Percentiles rank a stretch among this genome's conserved stretches.
Conservation (phyloP, 208 protist genomes). For the Leishmania guyanensis region DNA sequence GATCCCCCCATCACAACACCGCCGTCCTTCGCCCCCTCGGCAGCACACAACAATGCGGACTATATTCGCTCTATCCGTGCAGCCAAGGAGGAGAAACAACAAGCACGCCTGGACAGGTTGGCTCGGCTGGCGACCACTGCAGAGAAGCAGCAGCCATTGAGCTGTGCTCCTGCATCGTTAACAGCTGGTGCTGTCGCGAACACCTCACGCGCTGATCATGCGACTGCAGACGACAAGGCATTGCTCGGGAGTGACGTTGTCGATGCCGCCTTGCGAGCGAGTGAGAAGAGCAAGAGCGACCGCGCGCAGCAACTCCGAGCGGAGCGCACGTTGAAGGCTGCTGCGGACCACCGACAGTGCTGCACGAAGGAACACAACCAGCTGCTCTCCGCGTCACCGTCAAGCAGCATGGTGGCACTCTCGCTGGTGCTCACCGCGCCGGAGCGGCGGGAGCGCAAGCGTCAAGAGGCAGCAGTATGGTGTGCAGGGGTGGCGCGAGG, state of each 20-base stretch:
- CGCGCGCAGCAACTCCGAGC: constrained; percentile 25
- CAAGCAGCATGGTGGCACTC: neutral
- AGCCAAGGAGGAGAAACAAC: constrained; percentile 51
- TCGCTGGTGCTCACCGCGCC: neutral
- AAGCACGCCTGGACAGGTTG: constrained; percentile 62
- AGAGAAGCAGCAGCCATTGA: constrained; percentile 36
- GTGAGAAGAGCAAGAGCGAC: constrained; percentile 7
- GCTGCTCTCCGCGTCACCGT: neutral
- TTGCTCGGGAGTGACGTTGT: constrained; percentile 17
- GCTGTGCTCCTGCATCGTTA: neutral
- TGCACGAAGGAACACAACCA: constrained; percentile 18
- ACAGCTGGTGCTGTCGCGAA: neutral
- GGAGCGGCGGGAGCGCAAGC: constrained; percentile 2
- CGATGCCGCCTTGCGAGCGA: constrained; percentile 13
- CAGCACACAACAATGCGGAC: constrained; percentile 12
- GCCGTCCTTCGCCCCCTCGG: neutral
- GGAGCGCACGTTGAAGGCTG: constrained; percentile 36
- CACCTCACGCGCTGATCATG: constrained; percentile 11
- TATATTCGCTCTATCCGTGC: constrained; percentile 65
- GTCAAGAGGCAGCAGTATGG: constrained; percentile 24
- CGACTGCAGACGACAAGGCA: constrained; percentile 31
- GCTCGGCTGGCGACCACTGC: constrained; percentile 51
- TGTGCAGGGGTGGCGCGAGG: constrained; percentile 51
- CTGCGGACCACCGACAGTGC: constrained; percentile 12
- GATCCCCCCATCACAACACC: constrained; percentile 17